A percentile compares a stretch with the other conserved stretches of the same genome.
Evolutionary conservation across 441 rosid species (phyloP).

Genomic region (Erodium chrysanthum): DNA sequence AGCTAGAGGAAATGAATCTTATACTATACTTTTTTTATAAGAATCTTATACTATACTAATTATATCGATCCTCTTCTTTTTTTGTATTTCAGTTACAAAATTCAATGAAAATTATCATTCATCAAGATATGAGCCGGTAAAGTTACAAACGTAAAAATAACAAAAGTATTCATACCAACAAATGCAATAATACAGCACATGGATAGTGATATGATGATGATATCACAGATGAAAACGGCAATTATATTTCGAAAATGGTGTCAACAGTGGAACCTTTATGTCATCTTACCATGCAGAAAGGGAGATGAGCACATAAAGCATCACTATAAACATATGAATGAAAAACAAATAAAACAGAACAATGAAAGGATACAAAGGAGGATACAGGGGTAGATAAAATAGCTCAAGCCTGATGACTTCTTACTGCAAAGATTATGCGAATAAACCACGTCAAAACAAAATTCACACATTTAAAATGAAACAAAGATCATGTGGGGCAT

Average conservation of each 20-base stretch:
- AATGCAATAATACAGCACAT: not conserved
- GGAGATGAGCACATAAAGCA: not conserved
- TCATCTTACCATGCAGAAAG: not conserved
- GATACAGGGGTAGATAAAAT: constrained; percentile 57
- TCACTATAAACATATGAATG: not conserved
- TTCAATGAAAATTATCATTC: not conserved
- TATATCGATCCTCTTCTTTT: not conserved
- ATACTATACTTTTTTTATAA: no score
- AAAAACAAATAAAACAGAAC: not conserved
- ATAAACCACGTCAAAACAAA: constrained; percentile 25
- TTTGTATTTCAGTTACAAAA: not conserved
- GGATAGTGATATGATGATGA: not conserved
- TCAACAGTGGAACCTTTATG: not conserved
- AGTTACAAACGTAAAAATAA: not conserved
- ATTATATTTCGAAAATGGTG: not conserved
- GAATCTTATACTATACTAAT: no score
- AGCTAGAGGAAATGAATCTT: not conserved
- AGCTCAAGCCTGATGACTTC: constrained; percentile 50
- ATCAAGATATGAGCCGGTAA: not conserved
- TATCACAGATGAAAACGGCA: not conserved
- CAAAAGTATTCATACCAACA: not conserved
- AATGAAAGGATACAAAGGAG: constrained; percentile 73
- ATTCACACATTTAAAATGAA: constrained; percentile 7
- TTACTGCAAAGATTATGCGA: constrained; percentile 50
- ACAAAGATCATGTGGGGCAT: not conserved